Base-by-base conservation (phyloP, 2,329 filamentous ascomycete genomes). In the Lachnellula cervina region DNA sequence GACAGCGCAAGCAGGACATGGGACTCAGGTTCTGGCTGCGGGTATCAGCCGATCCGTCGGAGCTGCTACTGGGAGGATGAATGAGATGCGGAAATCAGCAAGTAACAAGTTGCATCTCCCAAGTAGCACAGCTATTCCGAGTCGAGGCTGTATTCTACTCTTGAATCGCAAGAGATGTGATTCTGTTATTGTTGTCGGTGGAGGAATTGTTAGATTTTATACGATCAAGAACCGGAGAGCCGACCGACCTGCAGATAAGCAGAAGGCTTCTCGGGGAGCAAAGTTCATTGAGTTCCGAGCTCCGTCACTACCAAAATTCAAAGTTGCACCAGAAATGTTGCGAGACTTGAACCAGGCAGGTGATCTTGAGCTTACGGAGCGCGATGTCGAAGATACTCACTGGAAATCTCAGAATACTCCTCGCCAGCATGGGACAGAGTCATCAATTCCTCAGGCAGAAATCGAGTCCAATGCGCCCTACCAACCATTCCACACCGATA, bases 401-500 rank as follows among this genome's bases (percentile, higher is more conserved):
- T 65, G 74, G 70, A 64, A 71, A 70, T 53, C 72, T 71, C 62
- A 64, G 72, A 43, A 66, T 68, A 52, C 70, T 66, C 64, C 66
- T 16, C 75, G 72, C 54, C 80, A 76, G 19, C 59, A 54, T 32
- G 68, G 64, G 49, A 65, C 63, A 69, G 87, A 76, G 71, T 89
- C 74, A 69, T 88, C 75, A 69, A 92, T 82, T 55, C 83, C 84
- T 0, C 82, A 86, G 61, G 90, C 90, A 5, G 92, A 97, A 75
- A 95, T 96, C 62, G 94, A 99, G 69, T 96, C 93, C 1, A 97
- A 93, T 67, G 89, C 92, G 4, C 90, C 93, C 2, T 97, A 96
- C 66, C 92, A 96, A 66, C 93, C 94, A 1, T 97, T 97, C 75
- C 93, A 97, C 70, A 94, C 92, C 0, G 92, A 97, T 67, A 82